Evolutionary conservation across 2,329 filamentous ascomycete genomes (phyloP).

Genomic region (Fusarium zealandicum): DNA sequence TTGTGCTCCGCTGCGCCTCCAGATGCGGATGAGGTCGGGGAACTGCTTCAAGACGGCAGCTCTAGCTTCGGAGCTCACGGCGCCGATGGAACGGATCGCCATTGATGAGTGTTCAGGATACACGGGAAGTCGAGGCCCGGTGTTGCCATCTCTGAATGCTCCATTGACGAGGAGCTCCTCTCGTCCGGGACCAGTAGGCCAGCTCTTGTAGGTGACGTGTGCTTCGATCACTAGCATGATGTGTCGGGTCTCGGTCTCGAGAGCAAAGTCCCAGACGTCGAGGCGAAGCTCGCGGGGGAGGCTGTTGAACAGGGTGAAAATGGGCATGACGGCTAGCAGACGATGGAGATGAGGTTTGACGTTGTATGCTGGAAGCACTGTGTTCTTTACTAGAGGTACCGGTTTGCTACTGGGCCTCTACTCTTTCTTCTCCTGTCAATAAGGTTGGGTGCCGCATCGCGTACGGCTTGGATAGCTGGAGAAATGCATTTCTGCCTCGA

Average conservation of each 20-base stretch:
- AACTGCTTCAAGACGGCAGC: neutral
- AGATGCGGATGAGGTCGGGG: slow-evolving; percentile 4
- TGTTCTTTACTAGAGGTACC: too few species aligned
- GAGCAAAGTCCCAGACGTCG: slow-evolving; percentile 3
- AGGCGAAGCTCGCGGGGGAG: slow-evolving; percentile 9
- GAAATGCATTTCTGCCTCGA: too few species aligned
- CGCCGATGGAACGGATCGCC: neutral
- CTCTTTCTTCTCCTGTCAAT: too few species aligned
- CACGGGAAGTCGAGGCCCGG: neutral
- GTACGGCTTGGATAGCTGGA: too few species aligned
- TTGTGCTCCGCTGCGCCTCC: neutral
- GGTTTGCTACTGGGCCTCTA: too few species aligned
- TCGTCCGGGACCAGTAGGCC: neutral
- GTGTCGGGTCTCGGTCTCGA: neutral
- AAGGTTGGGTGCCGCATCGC: too few species aligned
- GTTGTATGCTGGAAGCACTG: too few species aligned
- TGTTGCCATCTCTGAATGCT: neutral
- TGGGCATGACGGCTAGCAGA: too few species aligned
- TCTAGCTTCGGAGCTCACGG: slow-evolving; percentile 7
- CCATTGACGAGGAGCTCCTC: slow-evolving; percentile 10
- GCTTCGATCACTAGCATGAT: neutral
- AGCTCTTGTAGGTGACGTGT: neutral
- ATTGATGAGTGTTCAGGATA: neutral
- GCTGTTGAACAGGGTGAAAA: neutral
- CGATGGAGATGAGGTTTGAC: too few species aligned